Conservation (phyloP, 805 yeast species). For the Candida broadrunensis region DNA sequence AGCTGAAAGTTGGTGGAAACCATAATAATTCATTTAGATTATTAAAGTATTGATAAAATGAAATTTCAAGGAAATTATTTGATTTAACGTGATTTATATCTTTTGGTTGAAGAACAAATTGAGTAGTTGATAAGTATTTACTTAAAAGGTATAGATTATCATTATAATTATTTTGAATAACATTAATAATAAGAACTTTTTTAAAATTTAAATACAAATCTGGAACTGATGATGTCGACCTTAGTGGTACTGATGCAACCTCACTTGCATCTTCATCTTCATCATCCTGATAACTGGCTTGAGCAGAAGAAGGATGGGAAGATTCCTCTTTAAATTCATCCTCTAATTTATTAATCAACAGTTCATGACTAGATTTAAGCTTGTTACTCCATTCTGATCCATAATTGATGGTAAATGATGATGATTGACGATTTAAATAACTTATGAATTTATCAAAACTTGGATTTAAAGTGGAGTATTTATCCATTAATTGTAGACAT, state of each 20-base stretch:
- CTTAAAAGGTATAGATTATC: conserved; percentile 15
- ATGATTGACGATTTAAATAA: conserved; percentile 1
- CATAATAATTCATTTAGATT: conserved; percentile 11
- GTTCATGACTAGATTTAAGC: neutral
- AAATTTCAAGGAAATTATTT: conserved; percentile 26
- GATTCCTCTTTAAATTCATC: neutral
- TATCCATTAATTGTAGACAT: conserved; percentile 19
- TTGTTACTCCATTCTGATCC: neutral
- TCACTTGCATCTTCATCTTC: too few species aligned
- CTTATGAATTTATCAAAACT: conserved; percentile 5
- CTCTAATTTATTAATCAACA: neutral
- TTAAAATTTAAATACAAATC: too few species aligned
- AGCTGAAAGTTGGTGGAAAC: too few species aligned
- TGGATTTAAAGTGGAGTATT: conserved; percentile 20
- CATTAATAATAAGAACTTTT: conserved; percentile 5
- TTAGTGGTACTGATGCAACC: too few species aligned
- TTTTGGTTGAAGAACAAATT: conserved; percentile 22
- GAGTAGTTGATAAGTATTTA: conserved; percentile 13
- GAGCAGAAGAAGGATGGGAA: neutral
- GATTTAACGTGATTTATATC: conserved; percentile 14
- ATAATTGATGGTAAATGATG: neutral
- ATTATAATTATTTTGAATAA: conserved; percentile 17
- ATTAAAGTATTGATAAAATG: conserved; percentile 20
- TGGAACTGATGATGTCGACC: too few species aligned
- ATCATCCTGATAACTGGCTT: too few species aligned